Conservation (phyloP, 495 filamentous ascomycete species). For the Aspergillus saccharolyticus region DNA sequence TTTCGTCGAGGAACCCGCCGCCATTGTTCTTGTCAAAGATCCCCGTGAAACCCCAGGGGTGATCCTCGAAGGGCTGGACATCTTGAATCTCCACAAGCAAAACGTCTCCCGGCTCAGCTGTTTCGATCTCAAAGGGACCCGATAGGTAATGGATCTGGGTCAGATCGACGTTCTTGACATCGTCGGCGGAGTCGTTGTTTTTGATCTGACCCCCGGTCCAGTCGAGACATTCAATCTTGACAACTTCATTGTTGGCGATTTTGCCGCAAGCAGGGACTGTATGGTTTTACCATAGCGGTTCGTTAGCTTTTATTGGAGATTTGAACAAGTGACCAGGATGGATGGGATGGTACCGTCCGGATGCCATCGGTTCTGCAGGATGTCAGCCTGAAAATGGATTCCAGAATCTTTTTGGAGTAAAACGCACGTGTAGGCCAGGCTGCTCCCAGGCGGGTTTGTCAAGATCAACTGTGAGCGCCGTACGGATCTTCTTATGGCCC, state of each 20-base stretch:
- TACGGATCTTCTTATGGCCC: conserved; percentile 61
- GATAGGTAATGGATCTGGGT: conserved; percentile 83
- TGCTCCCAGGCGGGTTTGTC: conserved; percentile 75
- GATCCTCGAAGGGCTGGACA: conserved; percentile 82
- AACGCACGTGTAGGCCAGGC: conserved; percentile 66
- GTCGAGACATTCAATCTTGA: conserved; percentile 94
- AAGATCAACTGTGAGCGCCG: conserved; percentile 69
- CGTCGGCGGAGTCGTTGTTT: conserved; percentile 87
- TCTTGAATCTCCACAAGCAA: conserved; percentile 93
- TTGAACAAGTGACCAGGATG: conserved; percentile 13
- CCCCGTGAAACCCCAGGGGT: conserved; percentile 90
- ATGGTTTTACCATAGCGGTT: neutral
- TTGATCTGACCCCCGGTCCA: conserved; percentile 83
- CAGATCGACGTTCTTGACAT: conserved; percentile 79
- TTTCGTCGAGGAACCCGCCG: conserved; percentile 86
- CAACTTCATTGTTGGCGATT: conserved; percentile 81
- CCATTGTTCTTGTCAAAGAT: conserved; percentile 81
- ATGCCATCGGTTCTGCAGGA: conserved; percentile 84
- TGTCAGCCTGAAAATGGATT: neutral
- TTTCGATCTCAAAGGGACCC: conserved; percentile 86
- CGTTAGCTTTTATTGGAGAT: neutral
- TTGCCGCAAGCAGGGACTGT: conserved; percentile 69
- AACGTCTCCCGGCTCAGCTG: conserved; percentile 80
- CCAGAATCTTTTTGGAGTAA: neutral
- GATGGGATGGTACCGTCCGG: conserved; percentile 60